Percentiles rank a stretch among this genome's conserved stretches.
Conservation (phyloP, 2,329 filamentous ascomycete genomes). For the Apiospora kogelbergensis region DNA sequence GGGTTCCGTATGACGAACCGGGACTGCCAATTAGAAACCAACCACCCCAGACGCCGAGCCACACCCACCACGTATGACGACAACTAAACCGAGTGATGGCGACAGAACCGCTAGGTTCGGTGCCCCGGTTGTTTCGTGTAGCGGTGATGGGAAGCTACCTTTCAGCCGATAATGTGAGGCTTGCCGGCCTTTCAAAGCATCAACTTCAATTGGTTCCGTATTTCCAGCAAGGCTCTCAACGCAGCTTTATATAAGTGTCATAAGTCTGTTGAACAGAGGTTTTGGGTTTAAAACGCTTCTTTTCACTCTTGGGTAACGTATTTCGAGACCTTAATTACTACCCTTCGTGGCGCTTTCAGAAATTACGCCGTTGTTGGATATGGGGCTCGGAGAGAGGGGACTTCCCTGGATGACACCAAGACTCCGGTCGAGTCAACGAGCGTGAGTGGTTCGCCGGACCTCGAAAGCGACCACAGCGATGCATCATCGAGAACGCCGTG, state of each 20-base stretch:
- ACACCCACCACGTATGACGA: background rate
- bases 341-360: slow-evolving; percentile 10
- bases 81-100: background rate
- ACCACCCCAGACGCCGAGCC: background rate
- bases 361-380: slow-evolving; percentile 7
- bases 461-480: background rate
- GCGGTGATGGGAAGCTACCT: background rate
- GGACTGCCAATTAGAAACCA: background rate
- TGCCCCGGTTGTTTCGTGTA: background rate
- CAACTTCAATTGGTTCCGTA: too few species aligned
- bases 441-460: background rate
- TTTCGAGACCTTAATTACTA: too few species aligned
- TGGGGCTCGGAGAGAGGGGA: background rate
- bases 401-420: background rate
- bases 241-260: background rate
- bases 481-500: slow-evolving; percentile 17
- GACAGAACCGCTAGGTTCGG: background rate
- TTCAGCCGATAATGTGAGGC: background rate
- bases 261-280: too few species aligned
- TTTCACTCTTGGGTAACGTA: background rate
- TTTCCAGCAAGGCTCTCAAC: too few species aligned
- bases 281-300: too few species aligned
- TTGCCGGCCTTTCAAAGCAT: background rate
- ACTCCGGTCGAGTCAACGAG: background rate
- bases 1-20: background rate